Percentiles rank a stretch among this genome's conserved stretches.
phyloP scores from a whole-genome alignment of 2,329 filamentous ascomycete species.

The Claviceps citrina region DNA sequence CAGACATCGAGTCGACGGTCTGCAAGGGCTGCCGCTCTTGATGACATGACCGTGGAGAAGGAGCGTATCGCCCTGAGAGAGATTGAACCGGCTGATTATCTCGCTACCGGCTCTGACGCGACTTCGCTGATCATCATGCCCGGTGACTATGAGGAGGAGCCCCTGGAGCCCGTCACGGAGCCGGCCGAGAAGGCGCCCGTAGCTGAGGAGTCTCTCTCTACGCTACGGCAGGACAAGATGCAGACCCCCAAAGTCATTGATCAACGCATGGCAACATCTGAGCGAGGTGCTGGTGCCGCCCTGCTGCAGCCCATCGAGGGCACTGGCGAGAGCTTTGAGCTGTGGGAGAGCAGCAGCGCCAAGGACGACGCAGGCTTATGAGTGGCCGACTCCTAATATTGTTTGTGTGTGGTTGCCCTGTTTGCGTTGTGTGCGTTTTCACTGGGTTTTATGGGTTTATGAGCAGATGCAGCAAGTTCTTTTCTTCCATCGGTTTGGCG shows the following conservation, averaged over 20 bases:
- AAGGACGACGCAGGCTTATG: slow-evolving; percentile 37
- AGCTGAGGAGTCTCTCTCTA: too few relatives aligned
- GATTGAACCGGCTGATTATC: slow-evolving; percentile 52
- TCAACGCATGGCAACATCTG: slow-evolving; percentile 22
- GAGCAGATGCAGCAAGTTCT: slow-evolving; percentile 1
- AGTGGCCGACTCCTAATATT: slow-evolving; percentile 12
- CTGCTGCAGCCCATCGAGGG: slow-evolving; percentile 41
- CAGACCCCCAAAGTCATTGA: slow-evolving; percentile 17
- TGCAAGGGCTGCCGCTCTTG: slow-evolving; percentile 17
- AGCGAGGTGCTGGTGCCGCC: slow-evolving; percentile 27
- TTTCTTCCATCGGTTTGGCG: background rate
- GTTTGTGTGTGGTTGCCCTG: background rate
- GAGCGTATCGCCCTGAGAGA: slow-evolving; percentile 50
- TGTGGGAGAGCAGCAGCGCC: slow-evolving; percentile 56
- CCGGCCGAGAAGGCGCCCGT: too few relatives aligned
- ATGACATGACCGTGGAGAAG: slow-evolving; percentile 48
- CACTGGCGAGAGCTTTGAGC: slow-evolving; percentile 45
- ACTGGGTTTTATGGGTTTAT: background rate
- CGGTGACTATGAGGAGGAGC: slow-evolving; percentile 39
- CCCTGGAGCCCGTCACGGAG: slow-evolving; percentile 2
- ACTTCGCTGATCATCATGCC: slow-evolving; percentile 45
- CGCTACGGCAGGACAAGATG: slow-evolving; percentile 8
- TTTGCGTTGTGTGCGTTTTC: background rate
- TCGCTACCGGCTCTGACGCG: slow-evolving; percentile 48
- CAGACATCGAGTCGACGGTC: slow-evolving; percentile 32